A percentile compares a stretch with the other conserved stretches of the same genome.
Evolutionary conservation across 257 asterid genomes (phyloP).

Genomic region (Capsicum rhomboideum): DNA sequence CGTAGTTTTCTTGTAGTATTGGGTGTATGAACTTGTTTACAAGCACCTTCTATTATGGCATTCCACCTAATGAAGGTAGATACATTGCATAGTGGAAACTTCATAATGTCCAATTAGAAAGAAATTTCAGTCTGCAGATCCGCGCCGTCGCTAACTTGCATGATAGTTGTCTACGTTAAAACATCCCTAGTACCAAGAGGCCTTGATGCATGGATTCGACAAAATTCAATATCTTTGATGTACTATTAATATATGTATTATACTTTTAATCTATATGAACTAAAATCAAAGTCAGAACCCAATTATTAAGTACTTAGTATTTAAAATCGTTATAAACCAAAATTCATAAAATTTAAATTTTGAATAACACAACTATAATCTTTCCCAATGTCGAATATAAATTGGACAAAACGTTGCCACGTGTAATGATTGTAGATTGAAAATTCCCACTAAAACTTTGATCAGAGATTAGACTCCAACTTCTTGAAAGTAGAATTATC

Average conservation of each 20-base stretch:
- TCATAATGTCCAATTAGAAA: neutral
- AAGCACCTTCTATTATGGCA: neutral
- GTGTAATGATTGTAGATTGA: neutral
- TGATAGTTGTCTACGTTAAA: no score
- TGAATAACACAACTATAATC: no score
- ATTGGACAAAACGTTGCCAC: neutral
- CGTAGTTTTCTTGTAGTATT: neutral
- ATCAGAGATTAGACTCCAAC: neutral
- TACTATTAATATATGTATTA: no score
- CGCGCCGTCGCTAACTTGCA: no score
- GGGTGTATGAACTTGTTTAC: neutral
- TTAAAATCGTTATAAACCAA: no score
- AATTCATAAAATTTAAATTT: neutral
- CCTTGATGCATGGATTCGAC: neutral
- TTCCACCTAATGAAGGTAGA: neutral
- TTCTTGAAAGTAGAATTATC: neutral
- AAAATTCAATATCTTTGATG: no score
- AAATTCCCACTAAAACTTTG: neutral
- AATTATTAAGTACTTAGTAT: no score
- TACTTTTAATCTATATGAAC: no score
- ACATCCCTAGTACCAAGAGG: no score
- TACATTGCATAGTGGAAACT: neutral
- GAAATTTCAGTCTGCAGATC: no score
- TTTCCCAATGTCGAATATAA: neutral
- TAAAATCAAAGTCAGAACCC: neutral